Conservation (phyloP, 2,329 filamentous ascomycete species). For the Lasiodiplodia hormozganensis region DNA sequence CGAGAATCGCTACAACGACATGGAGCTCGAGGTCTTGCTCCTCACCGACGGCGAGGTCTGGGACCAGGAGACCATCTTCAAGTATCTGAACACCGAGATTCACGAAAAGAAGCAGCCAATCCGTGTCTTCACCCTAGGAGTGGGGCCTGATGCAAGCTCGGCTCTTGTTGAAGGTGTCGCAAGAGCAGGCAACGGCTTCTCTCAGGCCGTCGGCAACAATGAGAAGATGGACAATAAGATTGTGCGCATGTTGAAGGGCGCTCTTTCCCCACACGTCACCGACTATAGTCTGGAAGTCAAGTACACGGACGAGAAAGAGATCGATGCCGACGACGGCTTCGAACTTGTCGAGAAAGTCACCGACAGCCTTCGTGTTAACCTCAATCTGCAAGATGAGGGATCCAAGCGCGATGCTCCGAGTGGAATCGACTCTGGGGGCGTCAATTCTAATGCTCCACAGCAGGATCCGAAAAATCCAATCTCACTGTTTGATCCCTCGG, state of each 20-base stretch:
- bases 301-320: conserved; percentile 52
- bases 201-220: conserved; percentile 65
- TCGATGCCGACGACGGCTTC: conserved; percentile 59
- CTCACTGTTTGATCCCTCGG: conserved; percentile 65
- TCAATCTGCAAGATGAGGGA: conserved; percentile 35
- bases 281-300: conserved; percentile 70
- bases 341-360: conserved; percentile 67
- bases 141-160: conserved; percentile 62
- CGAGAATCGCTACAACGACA: conserved; percentile 52
- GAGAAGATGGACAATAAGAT: conserved; percentile 74
- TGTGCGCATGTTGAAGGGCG: conserved; percentile 76
- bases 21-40: conserved; percentile 61
- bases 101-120: conserved; percentile 51
- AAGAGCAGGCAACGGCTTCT: conserved; percentile 63
- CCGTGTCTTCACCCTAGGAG: conserved; percentile 64
- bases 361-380: conserved; percentile 56
- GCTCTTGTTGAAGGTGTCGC: conserved; percentile 66
- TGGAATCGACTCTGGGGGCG: neutral
- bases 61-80: conserved; percentile 57
- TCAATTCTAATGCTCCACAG: neutral
- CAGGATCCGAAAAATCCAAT: conserved; percentile 52
- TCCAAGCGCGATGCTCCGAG: conserved; percentile 2
- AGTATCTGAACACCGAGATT: conserved; percentile 55
- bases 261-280: conserved; percentile 69
- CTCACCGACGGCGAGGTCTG: conserved; percentile 65